These are phyloP conservation scores for Leccinum fibrillosum DNA, from an alignment of 768 basidiomycete species.

Conservation along the genomic window DNA sequence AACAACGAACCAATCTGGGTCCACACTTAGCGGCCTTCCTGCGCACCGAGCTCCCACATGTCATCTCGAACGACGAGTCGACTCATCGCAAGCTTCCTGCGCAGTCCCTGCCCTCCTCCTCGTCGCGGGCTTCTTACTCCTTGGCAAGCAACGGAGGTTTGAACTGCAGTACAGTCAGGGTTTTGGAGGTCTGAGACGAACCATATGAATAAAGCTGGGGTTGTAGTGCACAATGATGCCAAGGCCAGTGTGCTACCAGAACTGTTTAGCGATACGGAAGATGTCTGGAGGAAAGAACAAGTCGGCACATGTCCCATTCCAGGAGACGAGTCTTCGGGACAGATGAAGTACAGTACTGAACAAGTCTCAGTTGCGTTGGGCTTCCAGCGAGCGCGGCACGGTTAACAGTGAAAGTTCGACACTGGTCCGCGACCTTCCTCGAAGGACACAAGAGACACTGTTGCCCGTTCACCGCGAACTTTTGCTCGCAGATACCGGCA, in stretches of 20 bases:
- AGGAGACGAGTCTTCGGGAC: conserved; percentile 47
- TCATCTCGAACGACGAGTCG: too few relatives aligned
- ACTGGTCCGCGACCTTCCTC: conserved; percentile 66
- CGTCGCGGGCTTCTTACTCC: not conserved
- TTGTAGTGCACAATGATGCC: conserved; percentile 46
- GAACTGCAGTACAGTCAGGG: conserved; percentile 19
- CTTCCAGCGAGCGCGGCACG: conserved; percentile 43
- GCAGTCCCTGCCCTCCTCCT: too few relatives aligned
- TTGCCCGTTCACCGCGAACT: conserved; percentile 71
- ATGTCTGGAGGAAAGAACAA: conserved; percentile 64
- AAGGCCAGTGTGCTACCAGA: conserved; percentile 94
- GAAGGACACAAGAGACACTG: conserved; percentile 78
- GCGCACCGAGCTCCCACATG: too few relatives aligned
- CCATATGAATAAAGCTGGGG: conserved; percentile 18
- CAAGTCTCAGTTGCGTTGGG: conserved; percentile 49
- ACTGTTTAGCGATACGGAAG: conserved; percentile 67
- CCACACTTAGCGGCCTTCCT: too few relatives aligned
- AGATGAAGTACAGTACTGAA: conserved; percentile 61
- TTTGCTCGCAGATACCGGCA: conserved; percentile 67
- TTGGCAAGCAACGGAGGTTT: conserved; percentile 24
- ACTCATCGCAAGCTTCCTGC: too few relatives aligned
- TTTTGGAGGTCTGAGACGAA: conserved; percentile 18
- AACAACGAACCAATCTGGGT: too few relatives aligned
- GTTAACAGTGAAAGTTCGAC: conserved; percentile 67
- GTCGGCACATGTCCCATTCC: conserved; percentile 41